These are phyloP conservation scores for Microascus cirrosus DNA, from an alignment of 2,329 filamentous ascomycete species.

Conservation along the genomic window DNA sequence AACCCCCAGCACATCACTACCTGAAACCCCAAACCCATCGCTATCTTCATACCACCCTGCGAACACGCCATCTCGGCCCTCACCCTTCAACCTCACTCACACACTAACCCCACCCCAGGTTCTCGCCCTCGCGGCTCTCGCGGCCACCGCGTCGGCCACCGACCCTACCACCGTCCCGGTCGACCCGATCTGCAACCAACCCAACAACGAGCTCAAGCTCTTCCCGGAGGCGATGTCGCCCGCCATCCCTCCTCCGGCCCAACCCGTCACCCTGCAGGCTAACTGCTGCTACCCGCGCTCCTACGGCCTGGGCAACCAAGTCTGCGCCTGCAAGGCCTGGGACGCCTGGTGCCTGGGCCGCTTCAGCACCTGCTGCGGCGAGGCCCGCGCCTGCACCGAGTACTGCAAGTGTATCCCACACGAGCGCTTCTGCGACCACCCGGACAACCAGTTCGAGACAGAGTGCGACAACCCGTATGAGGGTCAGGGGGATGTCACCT, in stretches of 20 bases:
- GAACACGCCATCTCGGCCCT: no score
- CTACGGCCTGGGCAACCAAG: neutral
- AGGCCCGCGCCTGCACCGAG: neutral
- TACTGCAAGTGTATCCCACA: neutral
- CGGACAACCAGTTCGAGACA: neutral
- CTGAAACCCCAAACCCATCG: neutral
- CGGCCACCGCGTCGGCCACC: neutral
- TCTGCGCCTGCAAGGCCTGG: conserved; percentile 1
- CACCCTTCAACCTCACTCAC: neutral
- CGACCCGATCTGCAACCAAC: neutral
- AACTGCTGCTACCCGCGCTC: neutral
- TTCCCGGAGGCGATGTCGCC: neutral
- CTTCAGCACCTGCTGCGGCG: conserved; percentile 1
- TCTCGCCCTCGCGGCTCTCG: neutral
- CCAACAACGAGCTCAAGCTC: neutral
- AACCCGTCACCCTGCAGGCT: neutral
- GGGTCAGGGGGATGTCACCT: neutral
- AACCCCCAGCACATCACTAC: neutral
- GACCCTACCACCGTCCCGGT: neutral
- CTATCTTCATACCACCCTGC: neutral
- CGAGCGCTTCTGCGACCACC: neutral
- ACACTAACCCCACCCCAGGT: neutral
- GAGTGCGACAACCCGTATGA: neutral
- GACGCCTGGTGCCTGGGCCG: neutral
- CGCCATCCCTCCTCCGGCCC: neutral